Evolutionary conservation across 768 basidiomycete genomes (phyloP).

Genomic region (Amanita molliuscula): DNA sequence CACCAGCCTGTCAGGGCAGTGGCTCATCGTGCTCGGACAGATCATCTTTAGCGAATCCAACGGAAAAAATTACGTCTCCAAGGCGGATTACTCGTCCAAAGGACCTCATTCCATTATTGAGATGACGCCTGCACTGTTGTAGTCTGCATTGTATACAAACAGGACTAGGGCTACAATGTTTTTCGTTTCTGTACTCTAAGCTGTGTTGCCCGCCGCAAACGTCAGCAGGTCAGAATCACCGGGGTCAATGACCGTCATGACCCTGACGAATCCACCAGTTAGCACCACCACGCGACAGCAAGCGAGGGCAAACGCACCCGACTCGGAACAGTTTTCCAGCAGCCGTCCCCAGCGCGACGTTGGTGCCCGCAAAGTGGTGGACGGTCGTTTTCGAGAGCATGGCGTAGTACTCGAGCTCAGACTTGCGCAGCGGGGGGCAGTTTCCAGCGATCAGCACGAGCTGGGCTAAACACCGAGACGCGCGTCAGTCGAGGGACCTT

Average conservation of each 20-base stretch:
- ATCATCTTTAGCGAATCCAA: slow-evolving; percentile 63
- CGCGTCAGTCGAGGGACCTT: slow-evolving; percentile 87
- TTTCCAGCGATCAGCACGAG: slow-evolving; percentile 98
- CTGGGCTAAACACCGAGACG: slow-evolving; percentile 58
- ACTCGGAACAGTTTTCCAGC: slow-evolving; percentile 99
- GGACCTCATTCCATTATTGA: slow-evolving; percentile 73
- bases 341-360: slow-evolving; percentile 97
- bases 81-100: slow-evolving; percentile 61
- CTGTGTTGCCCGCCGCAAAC: slow-evolving; percentile 65
- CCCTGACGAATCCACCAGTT: slow-evolving; percentile 34
- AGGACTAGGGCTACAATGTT: not conserved
- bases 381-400: slow-evolving; percentile 99
- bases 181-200: slow-evolving; percentile 25
- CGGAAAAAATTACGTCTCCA: slow-evolving; percentile 66
- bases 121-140: slow-evolving; percentile 66
- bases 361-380: slow-evolving; percentile 96
- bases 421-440: slow-evolving; percentile 98
- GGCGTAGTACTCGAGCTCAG: slow-evolving; percentile 99
- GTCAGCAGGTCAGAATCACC: slow-evolving; percentile 94
- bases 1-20: not conserved
- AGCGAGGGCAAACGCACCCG: slow-evolving; percentile 40
- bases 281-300: slow-evolving; percentile 12
- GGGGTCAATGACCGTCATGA: slow-evolving; percentile 94
- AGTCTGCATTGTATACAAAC: slow-evolving; percentile 9
- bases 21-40: slow-evolving; percentile 23